Evolutionary conservation across 202 grass and related monocot species (phyloP), one percentile per base, ranked within the genome.

Genomic region (Alloteropsis angusta): DNA sequence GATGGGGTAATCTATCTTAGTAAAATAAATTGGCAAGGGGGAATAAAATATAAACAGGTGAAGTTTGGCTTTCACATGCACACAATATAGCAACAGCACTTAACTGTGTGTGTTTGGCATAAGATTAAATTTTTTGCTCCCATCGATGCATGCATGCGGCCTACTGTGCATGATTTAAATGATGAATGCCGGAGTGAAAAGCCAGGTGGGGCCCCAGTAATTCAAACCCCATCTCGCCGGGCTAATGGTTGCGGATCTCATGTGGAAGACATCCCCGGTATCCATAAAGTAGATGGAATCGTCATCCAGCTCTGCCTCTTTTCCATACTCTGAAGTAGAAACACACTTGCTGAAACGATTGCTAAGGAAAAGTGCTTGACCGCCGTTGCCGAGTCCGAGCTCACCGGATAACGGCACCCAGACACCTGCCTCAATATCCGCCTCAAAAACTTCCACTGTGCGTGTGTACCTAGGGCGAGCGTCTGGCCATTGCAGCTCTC

Each of bases 381-480:
- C 63, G 5, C 1, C 19, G 0, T 23, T 10, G 25, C 59, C 13
- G 26, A 60, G 57, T 0, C 57, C 30, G 13, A 75, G 72, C 37
- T 54, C 72, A 44, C 16, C 16, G 2, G 22, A 0, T 34, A 57
- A 0, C 1, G 63, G 63, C 23, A 68, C 3, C 62, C 76, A 68
- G 1, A 10, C 39, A 5, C 21, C 23, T 1, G 3, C 25, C 9
- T 42, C 39, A 3, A 15, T 30, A 6, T 79, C 62, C 6, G 62
- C 63, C 49, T 79, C 16, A 12, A 79, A 79, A 30, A 79, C 76
- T 47, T 79, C 76, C 36, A 79, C 76, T 9, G 43, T 57, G 15
- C 21, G 22, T 2, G 19, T 78, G 13, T 7, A 25, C 4, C 4
- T 16, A 4, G 21, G 45, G 34, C 0, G 46, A 28, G 15, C 2